phyloP scores from a whole-genome alignment of 129 eudicot species.

The Centrapalus pauciflorus region DNA sequence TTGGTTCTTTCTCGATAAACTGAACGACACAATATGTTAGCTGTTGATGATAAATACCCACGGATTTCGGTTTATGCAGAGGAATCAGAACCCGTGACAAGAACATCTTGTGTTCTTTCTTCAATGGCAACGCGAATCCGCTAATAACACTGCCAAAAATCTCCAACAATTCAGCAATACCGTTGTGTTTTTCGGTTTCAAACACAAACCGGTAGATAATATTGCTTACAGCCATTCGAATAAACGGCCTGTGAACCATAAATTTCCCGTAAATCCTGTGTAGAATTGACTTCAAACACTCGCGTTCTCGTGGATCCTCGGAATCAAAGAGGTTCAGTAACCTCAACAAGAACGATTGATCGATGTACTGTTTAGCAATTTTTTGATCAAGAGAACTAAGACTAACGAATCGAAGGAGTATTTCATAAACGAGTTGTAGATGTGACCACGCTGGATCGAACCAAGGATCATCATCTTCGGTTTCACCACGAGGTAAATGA shows the following conservation, averaged over 20 bases:
- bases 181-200: conserved; percentile 62
- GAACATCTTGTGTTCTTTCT: conserved; percentile 66
- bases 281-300: conserved; percentile 54
- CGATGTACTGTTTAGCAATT: conserved; percentile 49
- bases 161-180: conserved; percentile 72
- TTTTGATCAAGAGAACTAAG: conserved; percentile 47
- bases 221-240: conserved; percentile 61
- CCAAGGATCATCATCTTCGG: conserved; percentile 50
- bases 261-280: conserved; percentile 74
- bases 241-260: conserved; percentile 72
- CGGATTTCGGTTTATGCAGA: conserved; percentile 62
- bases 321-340: conserved; percentile 63
- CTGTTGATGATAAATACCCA: conserved; percentile 71
- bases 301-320: conserved; percentile 73
- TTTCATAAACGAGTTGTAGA: conserved; percentile 66
- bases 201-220: conserved; percentile 51
- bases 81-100: conserved; percentile 60
- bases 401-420: conserved; percentile 54
- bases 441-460: conserved; percentile 81
- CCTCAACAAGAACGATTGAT: conserved; percentile 45
- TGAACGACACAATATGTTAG: conserved; percentile 62
- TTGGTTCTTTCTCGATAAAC: conserved; percentile 67
- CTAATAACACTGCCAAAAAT: conserved; percentile 75
- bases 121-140: conserved; percentile 69
- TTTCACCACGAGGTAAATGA: conserved; percentile 40